Percentiles rank a stretch among this genome's conserved stretches.
Conservation (phyloP, 2,329 filamentous ascomycete genomes). For the Emmonsia crescens region DNA sequence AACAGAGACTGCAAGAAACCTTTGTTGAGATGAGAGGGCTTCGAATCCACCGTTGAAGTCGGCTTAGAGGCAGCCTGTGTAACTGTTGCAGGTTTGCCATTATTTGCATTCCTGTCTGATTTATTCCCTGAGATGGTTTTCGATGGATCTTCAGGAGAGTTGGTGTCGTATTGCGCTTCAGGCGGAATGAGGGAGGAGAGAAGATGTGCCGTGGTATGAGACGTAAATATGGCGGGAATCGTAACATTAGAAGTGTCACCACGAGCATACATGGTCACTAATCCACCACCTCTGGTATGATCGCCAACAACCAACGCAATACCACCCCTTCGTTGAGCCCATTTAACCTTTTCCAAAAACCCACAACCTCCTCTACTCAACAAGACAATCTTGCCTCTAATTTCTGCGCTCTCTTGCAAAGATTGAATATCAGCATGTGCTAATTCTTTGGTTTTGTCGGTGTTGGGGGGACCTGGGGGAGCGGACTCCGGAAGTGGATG, state of each 20-base stretch:
- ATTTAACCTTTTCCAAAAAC: constrained; percentile 94
- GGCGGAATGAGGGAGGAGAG: constrained; percentile 68
- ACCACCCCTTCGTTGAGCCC: constrained; percentile 84
- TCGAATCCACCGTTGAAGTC: constrained; percentile 19
- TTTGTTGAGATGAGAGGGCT: constrained; percentile 12
- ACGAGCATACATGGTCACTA: constrained; percentile 97
- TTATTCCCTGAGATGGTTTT: constrained; percentile 43
- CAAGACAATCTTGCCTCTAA: constrained; percentile 82
- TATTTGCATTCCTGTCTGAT: constrained; percentile 16
- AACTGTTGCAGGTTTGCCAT: constrained; percentile 20
- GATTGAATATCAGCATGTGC: constrained; percentile 85
- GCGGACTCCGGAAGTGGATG: constrained; percentile 41
- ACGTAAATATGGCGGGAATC: constrained; percentile 90
- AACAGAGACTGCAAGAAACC: constrained; percentile 33
- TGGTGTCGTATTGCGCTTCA: constrained; percentile 53
- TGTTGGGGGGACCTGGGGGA: constrained; percentile 9
- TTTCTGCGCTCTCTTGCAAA: constrained; percentile 83
- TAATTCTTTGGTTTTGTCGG: constrained; percentile 22
- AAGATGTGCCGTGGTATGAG: constrained; percentile 84
- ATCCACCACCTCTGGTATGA: constrained; percentile 72
- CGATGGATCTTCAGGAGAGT: constrained; percentile 46
- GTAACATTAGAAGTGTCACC: constrained; percentile 92
- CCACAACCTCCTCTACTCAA: constrained; percentile 89
- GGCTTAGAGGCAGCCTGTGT: constrained; percentile 19
- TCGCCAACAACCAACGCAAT: constrained; percentile 89